Evolutionary conservation across 305 asterid species (phyloP), one percentile per base, ranked within the genome.

Genomic region (Petunia hybrid): DNA sequence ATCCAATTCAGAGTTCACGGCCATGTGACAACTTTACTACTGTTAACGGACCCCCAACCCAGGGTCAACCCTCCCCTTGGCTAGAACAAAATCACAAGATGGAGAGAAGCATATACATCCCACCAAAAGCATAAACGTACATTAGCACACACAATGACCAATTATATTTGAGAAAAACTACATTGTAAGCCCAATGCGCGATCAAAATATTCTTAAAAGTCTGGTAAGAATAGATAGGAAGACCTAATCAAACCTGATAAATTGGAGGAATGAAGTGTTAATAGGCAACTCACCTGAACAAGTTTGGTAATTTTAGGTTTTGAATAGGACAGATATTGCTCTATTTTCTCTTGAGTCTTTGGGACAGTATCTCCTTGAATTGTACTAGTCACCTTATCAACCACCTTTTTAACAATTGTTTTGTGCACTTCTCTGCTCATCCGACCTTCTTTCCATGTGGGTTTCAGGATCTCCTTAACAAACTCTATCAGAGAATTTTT

Each of bases 371-470:
- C 97, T 22, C 78, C 88, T 86, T 85, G 97, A 70, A 93, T 85
- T 45, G 98, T 83, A 81, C 92, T 76, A 2, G 91, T 90, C 80
- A 96, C 93, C 86, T 96, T 96, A 86, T 96, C 99, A 73, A 97
- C 99, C 89, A 92, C 98, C 88, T 92, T 97, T 87, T 91, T 97
- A 90, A 97, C 99, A 55, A 97, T 85, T 80, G 90, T 91, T 85
- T 97, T 97, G 88, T 97, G 97, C 62, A 83, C 97, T 4, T 97
- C 99, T 84, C 99, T 85, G 85, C 97, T 94, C 99, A 97, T 91
- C 57, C 82, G 81, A 40, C 99, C 99, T 93, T 93, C 97, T 83
- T 94, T 97, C 99, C 99, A 95, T 2, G 86, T 90, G 8, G 99
- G 99, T 88, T 93, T 97, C 82, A 97, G 78, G 71, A 92, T 90